phyloP scores from a whole-genome alignment of 2,329 filamentous ascomycete species.

The Grosmannia huntii region DNA sequence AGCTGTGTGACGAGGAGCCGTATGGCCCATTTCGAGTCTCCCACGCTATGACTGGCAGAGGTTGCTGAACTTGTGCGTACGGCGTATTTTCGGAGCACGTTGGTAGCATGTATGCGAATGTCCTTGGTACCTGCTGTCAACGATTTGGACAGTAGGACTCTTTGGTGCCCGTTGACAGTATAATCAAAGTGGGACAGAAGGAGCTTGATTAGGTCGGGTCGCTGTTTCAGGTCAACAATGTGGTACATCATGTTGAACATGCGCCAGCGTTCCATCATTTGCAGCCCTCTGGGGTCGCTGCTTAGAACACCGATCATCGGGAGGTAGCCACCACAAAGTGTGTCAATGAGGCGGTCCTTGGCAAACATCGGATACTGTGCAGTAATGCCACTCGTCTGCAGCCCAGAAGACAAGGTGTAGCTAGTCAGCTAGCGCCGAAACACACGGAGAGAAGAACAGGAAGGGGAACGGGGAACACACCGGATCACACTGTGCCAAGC shows the following conservation, averaged over 20 bases:
- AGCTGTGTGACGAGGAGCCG: constrained; percentile 93
- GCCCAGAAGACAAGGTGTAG: neutral
- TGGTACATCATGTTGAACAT: constrained; percentile 99
- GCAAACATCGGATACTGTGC: constrained; percentile 86
- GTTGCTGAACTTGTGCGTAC: constrained; percentile 26
- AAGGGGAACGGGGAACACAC: constrained; percentile 31
- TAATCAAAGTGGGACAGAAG: constrained; percentile 90
- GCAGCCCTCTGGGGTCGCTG: constrained; percentile 66
- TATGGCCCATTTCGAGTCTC: constrained; percentile 89
- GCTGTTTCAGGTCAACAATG: constrained; percentile 81
- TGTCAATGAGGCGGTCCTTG: constrained; percentile 69
- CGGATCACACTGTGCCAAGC: constrained; percentile 85
- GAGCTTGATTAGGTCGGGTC: constrained; percentile 81
- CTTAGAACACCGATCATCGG: constrained; percentile 81
- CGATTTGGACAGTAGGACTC: constrained; percentile 86
- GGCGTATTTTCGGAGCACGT: constrained; percentile 76
- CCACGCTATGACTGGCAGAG: constrained; percentile 28
- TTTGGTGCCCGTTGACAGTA: constrained; percentile 72
- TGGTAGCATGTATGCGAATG: constrained; percentile 82
- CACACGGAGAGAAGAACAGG: neutral
- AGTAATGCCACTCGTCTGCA: constrained; percentile 55
- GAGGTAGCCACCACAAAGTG: constrained; percentile 86
- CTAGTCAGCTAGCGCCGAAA: constrained; percentile 5
- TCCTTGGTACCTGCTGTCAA: constrained; percentile 84
- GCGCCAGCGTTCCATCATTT: constrained; percentile 88